A percentile compares a stretch with the other conserved stretches of the same genome.
Conservation (phyloP, 441 rosid genomes). For the Adansonia madagascariensis region DNA sequence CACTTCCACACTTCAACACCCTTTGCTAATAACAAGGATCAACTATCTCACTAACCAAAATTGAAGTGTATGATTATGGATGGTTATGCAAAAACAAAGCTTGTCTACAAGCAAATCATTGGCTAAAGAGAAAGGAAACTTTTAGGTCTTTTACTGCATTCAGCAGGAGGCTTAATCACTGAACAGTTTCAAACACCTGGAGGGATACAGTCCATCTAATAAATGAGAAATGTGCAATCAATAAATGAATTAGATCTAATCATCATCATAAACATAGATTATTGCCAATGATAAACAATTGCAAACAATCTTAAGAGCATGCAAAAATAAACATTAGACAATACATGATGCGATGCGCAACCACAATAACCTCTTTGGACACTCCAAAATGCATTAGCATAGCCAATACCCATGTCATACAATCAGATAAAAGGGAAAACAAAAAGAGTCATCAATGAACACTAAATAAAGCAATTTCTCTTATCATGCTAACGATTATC, state of each 20-base stretch:
- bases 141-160: background rate
- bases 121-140: background rate
- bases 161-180: background rate
- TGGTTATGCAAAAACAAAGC: constrained; percentile 17
- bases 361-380: background rate
- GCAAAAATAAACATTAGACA: background rate
- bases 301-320: constrained; percentile 2
- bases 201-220: background rate
- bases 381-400: constrained; percentile 10
- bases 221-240: background rate
- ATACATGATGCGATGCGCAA: background rate
- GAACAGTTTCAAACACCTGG: background rate
- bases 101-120: constrained; percentile 5
- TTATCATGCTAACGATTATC: constrained; percentile 9
- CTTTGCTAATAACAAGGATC: constrained; percentile 6
- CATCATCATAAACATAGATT: background rate
- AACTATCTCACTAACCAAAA: background rate
- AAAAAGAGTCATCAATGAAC: background rate
- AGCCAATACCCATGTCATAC: constrained; percentile 1
- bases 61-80: background rate
- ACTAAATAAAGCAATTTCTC: constrained; percentile 24
- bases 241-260: background rate
- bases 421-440: background rate
- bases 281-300: background rate
- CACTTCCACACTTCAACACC: constrained; percentile 6